These are phyloP conservation scores for Vigna nakashimae DNA, from an alignment of 306 rosid genomes.

Conservation along the genomic window DNA sequence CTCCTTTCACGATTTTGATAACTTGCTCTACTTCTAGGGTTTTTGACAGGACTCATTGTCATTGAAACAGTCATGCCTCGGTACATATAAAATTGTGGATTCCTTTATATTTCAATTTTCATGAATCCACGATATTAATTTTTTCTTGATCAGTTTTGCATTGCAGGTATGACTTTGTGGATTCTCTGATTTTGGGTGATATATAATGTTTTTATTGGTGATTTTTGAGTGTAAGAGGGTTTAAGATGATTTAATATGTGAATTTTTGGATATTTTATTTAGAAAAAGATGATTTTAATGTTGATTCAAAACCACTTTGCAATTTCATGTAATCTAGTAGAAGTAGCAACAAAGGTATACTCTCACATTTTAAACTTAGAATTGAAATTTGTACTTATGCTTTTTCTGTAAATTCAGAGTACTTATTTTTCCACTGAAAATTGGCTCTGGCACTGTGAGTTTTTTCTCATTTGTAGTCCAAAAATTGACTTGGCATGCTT, in stretches of 20 bases:
- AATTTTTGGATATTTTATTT: not conserved
- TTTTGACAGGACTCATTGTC: not conserved
- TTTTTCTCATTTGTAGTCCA: conserved; percentile 28
- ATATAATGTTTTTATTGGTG: not conserved
- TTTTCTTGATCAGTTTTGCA: not conserved
- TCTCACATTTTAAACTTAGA: too few species aligned
- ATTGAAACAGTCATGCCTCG: conserved; percentile 45
- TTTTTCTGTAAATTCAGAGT: too few species aligned
- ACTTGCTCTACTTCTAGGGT: conserved; percentile 31
- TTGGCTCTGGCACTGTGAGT: not conserved
- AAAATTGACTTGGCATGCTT: not conserved
- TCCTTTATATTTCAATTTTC: not conserved
- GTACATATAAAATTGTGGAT: not conserved
- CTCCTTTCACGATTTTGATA: not conserved
- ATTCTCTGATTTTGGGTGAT: not conserved
- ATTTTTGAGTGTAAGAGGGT: not conserved
- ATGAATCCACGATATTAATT: not conserved
- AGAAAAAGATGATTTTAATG: not conserved
- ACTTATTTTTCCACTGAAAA: conserved; percentile 35
- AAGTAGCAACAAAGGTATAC: too few species aligned
- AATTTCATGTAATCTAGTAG: too few species aligned
- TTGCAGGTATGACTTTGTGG: conserved; percentile 63
- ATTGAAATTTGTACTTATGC: too few species aligned
- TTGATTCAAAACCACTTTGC: not conserved
- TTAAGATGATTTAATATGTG: not conserved